Conservation (phyloP, 2,329 filamentous ascomycete genomes). For the Plenodomus lindquistii region DNA sequence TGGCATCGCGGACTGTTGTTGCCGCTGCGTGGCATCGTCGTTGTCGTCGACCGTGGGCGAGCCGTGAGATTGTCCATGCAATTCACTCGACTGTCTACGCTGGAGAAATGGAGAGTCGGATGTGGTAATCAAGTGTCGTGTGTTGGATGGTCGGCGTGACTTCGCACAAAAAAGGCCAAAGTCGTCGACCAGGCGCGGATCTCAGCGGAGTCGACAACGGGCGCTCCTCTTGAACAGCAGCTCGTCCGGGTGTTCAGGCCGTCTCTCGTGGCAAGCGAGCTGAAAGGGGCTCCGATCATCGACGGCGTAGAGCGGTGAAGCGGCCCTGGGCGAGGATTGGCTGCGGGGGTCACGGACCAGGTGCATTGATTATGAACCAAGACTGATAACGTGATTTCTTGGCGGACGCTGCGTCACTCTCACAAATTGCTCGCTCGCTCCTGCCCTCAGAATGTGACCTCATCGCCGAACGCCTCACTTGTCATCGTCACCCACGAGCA, state of each 20-base stretch:
- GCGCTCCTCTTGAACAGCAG: too few relatives aligned
- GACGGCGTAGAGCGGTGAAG: constrained; percentile 11
- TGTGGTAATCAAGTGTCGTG: too few relatives aligned
- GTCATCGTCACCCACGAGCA: constrained; percentile 38
- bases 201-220: too few relatives aligned
- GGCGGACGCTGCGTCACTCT: constrained; percentile 34
- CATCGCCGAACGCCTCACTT: constrained; percentile 40
- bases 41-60: too few relatives aligned
- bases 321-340: constrained; percentile 13
- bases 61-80: too few relatives aligned
- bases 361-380: constrained; percentile 21
- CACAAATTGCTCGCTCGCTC: constrained; percentile 37
- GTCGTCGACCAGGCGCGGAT: too few relatives aligned
- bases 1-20: constrained; percentile 6
- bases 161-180: too few relatives aligned
- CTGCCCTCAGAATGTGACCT: constrained; percentile 37
- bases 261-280: constrained; percentile 22
- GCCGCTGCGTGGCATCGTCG: neutral
- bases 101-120: too few relatives aligned
- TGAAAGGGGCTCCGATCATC: constrained; percentile 27
- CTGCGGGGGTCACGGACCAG: neutral
- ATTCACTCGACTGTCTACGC: too few relatives aligned
- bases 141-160: too few relatives aligned
- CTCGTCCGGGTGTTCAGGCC: neutral
- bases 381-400: constrained; percentile 35